Percentiles rank a stretch among this genome's conserved stretches.
Conservation (phyloP, 2,329 filamentous ascomycete species). For the Talaromyces albobiverticillius region DNA sequence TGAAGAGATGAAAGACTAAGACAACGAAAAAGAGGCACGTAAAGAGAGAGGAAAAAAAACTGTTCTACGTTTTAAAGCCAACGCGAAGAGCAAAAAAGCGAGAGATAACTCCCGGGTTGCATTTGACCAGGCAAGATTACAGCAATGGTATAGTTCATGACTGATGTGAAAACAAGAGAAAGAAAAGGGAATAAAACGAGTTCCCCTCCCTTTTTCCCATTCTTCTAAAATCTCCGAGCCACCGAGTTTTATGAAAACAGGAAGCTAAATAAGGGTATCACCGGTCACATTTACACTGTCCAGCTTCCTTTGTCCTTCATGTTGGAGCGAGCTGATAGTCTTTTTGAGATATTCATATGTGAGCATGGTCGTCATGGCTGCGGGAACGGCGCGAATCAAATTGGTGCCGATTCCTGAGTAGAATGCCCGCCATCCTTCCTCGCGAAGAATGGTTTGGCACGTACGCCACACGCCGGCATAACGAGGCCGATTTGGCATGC, state of each 20-base stretch:
- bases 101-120: background rate
- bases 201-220: background rate
- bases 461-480: constrained; percentile 81
- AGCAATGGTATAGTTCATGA: background rate
- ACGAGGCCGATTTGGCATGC: constrained; percentile 53
- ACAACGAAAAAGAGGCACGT: background rate
- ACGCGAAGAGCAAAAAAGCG: background rate
- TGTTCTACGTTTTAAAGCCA: background rate
- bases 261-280: constrained; percentile 14
- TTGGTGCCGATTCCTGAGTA: constrained; percentile 98
- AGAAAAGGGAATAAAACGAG: background rate
- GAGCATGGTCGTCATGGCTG: constrained; percentile 94
- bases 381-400: constrained; percentile 91
- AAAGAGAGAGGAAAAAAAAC: background rate
- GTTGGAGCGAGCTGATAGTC: constrained; percentile 52
- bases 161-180: background rate
- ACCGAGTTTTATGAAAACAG: background rate
- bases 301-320: constrained; percentile 44
- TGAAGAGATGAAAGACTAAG: background rate
- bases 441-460: constrained; percentile 76
- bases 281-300: constrained; percentile 15
- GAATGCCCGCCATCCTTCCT: constrained; percentile 95
- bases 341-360: constrained; percentile 81
- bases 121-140: background rate
- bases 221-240: background rate